phyloP scores from a whole-genome alignment of 2,329 filamentous ascomycete species.

The Teratosphaeria zuluensis region DNA sequence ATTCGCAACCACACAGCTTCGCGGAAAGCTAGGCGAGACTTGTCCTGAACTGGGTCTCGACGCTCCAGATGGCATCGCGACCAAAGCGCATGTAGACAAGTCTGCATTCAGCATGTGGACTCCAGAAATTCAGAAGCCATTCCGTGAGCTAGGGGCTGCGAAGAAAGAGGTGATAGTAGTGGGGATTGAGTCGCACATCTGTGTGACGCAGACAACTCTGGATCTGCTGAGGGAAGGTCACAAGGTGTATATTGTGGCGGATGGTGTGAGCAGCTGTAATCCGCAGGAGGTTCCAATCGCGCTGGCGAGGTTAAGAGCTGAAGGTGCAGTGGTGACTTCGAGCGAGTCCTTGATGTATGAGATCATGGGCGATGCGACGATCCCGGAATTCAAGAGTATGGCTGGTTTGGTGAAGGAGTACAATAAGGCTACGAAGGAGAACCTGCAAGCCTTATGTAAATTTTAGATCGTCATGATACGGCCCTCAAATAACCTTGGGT shows the following conservation, averaged over 20 bases:
- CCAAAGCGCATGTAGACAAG: conserved; percentile 64
- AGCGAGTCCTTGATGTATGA: conserved; percentile 90
- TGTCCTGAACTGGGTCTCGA: conserved; percentile 59
- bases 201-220: conserved; percentile 82
- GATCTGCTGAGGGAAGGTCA: conserved; percentile 69
- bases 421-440: conserved; percentile 57
- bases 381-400: conserved; percentile 62
- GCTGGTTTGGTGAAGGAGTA: conserved; percentile 71
- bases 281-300: conserved; percentile 70
- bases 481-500: background rate
- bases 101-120: conserved; percentile 83
- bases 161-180: conserved; percentile 62
- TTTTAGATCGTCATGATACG: conserved; percentile 30
- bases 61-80: conserved; percentile 40
- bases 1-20: conserved; percentile 78
- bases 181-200: conserved; percentile 90
- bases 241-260: conserved; percentile 75
- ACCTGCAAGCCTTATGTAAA: conserved; percentile 57
- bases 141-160: conserved; percentile 30
- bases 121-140: conserved; percentile 49
- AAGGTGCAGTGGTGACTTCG: conserved; percentile 70
- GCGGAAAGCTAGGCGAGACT: conserved; percentile 66
- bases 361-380: conserved; percentile 69
- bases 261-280: conserved; percentile 85
- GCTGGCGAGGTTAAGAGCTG: conserved; percentile 62